phyloP scores from a whole-genome alignment of 306 rosid genomes.

The barrel medic (Medicago truncatula) region MtrunA17r5.0-ANR NC_053044.1:31125501-31126000 shows the following conservation, averaged over 20 bases:
- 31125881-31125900: constrained; percentile 41
- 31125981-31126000: background rate
- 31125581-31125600: constrained; percentile 56
- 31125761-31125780: constrained; percentile 60
- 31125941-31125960: background rate
- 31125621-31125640: constrained; percentile 58
- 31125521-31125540: constrained; percentile 56
- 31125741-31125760: constrained; percentile 49
- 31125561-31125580: constrained; percentile 42
- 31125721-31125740: constrained; percentile 48
- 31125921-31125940: constrained; percentile 3
- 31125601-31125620: constrained; percentile 51
- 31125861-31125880: constrained; percentile 43
- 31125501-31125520: background rate
- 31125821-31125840: constrained; percentile 45
- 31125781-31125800: constrained; percentile 64
- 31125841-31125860: constrained; percentile 42
- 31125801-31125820: constrained; percentile 54
- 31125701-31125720: constrained; percentile 56
- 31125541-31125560: constrained; percentile 52
- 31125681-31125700: constrained; percentile 57
- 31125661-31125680: constrained; percentile 61
- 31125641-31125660: constrained; percentile 52
- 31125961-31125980: background rate
- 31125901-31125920: constrained; percentile 22